Base-by-base conservation (phyloP, 805 yeast genomes). In the Phaffomyces opuntiae region DNA sequence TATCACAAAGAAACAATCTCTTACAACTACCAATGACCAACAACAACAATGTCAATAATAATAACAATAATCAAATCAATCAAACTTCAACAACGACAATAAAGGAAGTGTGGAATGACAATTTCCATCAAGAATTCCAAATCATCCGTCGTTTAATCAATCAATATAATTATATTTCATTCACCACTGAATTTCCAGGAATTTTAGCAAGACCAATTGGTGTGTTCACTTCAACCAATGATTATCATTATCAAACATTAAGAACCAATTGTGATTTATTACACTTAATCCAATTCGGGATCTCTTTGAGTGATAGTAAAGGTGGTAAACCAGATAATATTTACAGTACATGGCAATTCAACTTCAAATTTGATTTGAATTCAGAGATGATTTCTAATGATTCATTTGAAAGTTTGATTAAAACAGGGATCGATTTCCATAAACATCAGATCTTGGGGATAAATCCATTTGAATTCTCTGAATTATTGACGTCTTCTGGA, bases 141-240 rank as follows among this genome's bases (percentile, higher is more conserved):
- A 65, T 74, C 12, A 75, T 85, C 42, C 72, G 89, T 50, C 73
- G 74, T 43, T 69, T 83, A 29, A 70, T 81, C 37, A 75, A 70
- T 44, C 75, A 74, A 48, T 81, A 75, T 55, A 75, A 80, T 45
- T 70, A 73, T 53, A 75, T 84, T 25, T 75, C 87, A 3, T 76
- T 89, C 48, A 90, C 89, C 55, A 89, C 95, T 40, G 98, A 93
- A 63, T 89, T 93, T 60, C 96, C 96, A 0, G 99, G 99, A 0
- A 87, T 95, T 21, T 83, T 91, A 26, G 96, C 96, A 3, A 77
- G 99, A 56, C 99, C 99, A 14, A 86, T 93, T 49, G 99, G 99
- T 17, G 80, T 87, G 17, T 93, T 93, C 66, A 80, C 87, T 56
- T 81, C 93, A 3, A 86, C 93, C 14, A 75, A 84, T 24, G 98